phyloP scores from a whole-genome alignment of 345 rosid species.

The Rhodomyrtus tomentosa region DNA sequence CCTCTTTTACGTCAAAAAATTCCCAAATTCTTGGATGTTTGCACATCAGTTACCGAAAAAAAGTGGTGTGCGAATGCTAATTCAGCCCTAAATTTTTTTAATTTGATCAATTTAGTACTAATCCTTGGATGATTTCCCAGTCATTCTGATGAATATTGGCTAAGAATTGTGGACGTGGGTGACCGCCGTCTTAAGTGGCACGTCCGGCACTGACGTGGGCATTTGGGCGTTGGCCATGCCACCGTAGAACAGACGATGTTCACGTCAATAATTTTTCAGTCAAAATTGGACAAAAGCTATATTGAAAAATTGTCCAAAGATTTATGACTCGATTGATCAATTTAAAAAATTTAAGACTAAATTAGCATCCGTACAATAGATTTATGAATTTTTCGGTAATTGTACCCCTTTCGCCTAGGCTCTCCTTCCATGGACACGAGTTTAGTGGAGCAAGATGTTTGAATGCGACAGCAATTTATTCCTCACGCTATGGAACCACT shows the following conservation, averaged over 20 bases:
- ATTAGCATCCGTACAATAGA: rapidly evolving
- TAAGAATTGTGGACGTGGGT: rapidly evolving
- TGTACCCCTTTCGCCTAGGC: not conserved
- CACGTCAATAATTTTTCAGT: rapidly evolving
- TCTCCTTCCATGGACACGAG: not conserved
- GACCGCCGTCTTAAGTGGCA: rapidly evolving
- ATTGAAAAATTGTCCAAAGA: not conserved
- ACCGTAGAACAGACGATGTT: rapidly evolving
- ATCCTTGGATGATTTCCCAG: rapidly evolving
- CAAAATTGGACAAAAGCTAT: not conserved
- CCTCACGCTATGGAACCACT: not conserved
- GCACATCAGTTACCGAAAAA: rapidly evolving
- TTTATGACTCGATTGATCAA: too few species aligned
- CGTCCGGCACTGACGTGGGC: rapidly evolving
- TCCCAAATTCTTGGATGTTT: not conserved
- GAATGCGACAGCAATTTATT: not conserved
- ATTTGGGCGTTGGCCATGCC: rapidly evolving
- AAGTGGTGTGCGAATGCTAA: not conserved
- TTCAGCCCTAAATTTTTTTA: rapidly evolving
- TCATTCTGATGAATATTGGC: rapidly evolving
- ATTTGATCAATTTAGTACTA: not conserved
- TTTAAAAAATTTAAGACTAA: rapidly evolving
- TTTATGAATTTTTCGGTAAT: not conserved
- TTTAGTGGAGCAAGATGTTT: not conserved
- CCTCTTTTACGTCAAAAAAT: too few species aligned